Base-by-base conservation (phyloP, 1,139 yeast species). In the Diutina sp. region DNA sequence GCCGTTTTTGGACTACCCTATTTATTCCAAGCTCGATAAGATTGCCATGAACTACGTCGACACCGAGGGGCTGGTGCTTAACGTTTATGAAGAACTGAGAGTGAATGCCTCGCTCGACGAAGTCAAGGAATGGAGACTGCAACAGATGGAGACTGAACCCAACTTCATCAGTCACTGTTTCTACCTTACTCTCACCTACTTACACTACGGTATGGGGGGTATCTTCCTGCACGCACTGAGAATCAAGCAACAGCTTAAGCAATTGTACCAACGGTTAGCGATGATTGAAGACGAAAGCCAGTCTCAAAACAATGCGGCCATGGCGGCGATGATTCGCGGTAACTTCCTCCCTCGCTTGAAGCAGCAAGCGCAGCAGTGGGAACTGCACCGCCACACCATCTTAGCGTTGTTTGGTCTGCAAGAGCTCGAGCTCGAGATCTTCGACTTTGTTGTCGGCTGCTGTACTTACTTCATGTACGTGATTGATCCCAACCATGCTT, bases 201-300 rank as follows among this genome's bases (percentile, higher is more conserved):
- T 90, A 57, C 91, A 93, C 62, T 95, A 87, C 69, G 99, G 98
- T 53, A 72, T 90, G 51, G 96, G 96, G 44, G 98, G 97, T 55
- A 72, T 87, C 0, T 72, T 78, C 56, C 76, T 83, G 54, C 78
- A 79, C 55, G 82, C 81, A 61, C 83, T 82, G 56, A 78, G 84
- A 58, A 66, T 83, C 48, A 77, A 80, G 58, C 74, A 75, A 50
- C 74, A 75, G 16, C n/a, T 54, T 11, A 45, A 45, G 28, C 41
- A 54, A 25, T 21, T 18, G 12, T 11, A 18, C 41, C 45, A 53
- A 11, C 48, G 55, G 9, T 8, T 52, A n/a, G 28, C 35, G 7
- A 35, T 28, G 51, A 30, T 54, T 14, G 44, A 53, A 46, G 50
- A 28, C 28, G 53, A 38, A 16, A 38, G 18, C 16, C 41, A 29